phyloP scores from a whole-genome alignment of 257 asterid genomes.

The Fraxinus cuspidata region DNA sequence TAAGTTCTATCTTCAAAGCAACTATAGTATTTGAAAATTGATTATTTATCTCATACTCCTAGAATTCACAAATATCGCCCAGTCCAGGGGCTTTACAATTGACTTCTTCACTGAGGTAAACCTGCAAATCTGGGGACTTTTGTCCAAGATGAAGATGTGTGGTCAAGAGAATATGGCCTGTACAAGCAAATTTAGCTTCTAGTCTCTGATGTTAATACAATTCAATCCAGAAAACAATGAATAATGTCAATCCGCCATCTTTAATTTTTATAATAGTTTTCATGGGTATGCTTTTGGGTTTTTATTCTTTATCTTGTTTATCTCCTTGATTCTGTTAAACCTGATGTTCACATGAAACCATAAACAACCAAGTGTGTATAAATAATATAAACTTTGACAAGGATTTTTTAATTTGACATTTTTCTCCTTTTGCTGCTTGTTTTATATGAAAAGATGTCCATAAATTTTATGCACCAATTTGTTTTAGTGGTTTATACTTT shows the following conservation, averaged over 20 bases:
- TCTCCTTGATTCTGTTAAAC: not conserved
- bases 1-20: not conserved
- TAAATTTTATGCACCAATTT: not conserved
- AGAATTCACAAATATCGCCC: conserved; percentile 5
- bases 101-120: not conserved
- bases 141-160: not conserved
- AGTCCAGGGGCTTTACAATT: not conserved
- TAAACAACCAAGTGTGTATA: not conserved
- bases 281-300: not conserved
- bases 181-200: not conserved
- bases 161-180: not conserved
- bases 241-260: not conserved
- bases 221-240: not conserved
- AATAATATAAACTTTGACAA: not conserved
- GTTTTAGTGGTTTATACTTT: not conserved
- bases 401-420: not conserved
- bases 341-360: not conserved
- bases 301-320: not conserved
- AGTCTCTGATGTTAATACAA: not conserved
- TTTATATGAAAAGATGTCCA: no score
- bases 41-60: not conserved
- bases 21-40: conserved; percentile 11
- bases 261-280: not conserved
- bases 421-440: not conserved
- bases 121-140: not conserved